Conservation (phyloP, 169 alveolate genomes). For the Perkinsus olseni region DNA sequence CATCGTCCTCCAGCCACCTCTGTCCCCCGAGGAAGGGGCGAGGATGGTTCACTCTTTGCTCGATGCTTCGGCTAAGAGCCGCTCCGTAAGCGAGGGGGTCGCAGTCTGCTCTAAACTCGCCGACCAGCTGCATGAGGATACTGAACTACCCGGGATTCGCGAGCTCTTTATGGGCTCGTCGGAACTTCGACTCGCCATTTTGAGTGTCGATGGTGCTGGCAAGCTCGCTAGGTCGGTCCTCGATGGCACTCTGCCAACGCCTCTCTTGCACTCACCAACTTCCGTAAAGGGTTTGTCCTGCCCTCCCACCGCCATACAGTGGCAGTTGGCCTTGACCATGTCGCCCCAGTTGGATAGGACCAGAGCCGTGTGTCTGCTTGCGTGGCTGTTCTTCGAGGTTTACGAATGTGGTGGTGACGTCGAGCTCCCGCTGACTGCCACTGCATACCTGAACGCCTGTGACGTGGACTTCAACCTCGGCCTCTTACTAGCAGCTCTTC, state of each 20-base stretch:
- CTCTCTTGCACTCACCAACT: neutral
- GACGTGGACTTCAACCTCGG: neutral
- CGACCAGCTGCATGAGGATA: too few species aligned
- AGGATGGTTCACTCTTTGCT: too few species aligned
- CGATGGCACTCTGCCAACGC: neutral
- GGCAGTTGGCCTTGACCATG: neutral
- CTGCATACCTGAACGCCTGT: neutral
- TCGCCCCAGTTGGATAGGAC: neutral
- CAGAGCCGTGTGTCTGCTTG: neutral
- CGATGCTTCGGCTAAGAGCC: too few species aligned
- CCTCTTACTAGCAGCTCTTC: neutral
- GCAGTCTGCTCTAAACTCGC: too few species aligned
- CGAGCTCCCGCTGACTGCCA: neutral
- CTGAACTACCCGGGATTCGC: too few species aligned
- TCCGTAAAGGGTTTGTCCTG: neutral
- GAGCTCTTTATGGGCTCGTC: too few species aligned
- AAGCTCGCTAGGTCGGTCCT: neutral
- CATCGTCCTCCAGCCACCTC: too few species aligned
- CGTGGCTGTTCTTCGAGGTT: neutral
- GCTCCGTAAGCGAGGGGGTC: too few species aligned
- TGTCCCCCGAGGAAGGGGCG: too few species aligned
- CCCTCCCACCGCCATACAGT: neutral
- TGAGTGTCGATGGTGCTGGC: too few species aligned
- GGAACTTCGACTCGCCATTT: too few species aligned
- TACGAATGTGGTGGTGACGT: neutral